phyloP scores from a whole-genome alignment of 257 asterid species.

The Fraxinus pennsylvanica region DNA sequence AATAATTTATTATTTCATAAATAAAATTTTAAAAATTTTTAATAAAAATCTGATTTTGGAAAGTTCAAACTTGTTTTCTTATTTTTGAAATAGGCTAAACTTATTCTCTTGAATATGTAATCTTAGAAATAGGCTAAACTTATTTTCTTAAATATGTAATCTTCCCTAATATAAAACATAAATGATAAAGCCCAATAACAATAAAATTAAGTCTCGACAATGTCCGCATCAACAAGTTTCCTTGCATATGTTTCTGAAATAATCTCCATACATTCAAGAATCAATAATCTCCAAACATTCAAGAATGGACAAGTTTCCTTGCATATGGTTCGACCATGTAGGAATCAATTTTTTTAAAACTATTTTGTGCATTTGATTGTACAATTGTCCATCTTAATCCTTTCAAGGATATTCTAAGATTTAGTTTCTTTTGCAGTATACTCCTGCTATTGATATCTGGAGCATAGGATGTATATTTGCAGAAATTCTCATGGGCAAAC shows the following conservation, averaged over 20 bases:
- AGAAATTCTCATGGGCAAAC: slow-evolving; percentile 81
- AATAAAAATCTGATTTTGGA: no score
- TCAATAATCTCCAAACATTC: background rate
- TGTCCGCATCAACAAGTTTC: no score
- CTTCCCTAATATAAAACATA: no score
- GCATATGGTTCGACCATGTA: background rate
- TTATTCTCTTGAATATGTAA: no score
- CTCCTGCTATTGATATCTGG: slow-evolving; percentile 97
- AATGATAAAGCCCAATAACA: no score
- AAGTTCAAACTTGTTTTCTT: no score
- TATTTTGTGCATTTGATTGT: background rate
- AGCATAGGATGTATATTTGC: slow-evolving; percentile 96
- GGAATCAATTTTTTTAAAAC: background rate
- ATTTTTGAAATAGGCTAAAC: no score
- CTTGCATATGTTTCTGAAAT: background rate
- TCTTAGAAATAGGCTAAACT: no score
- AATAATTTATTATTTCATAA: no score
- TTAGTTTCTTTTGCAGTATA: slow-evolving; percentile 57
- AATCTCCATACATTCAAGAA: background rate
- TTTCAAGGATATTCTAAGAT: slow-evolving; percentile 4
- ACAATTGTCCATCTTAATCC: background rate
- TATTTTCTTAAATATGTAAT: no score
- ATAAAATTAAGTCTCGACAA: no score
- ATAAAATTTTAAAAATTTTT: no score
- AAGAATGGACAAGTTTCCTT: background rate